These are phyloP conservation scores for Filosporella fistucella DNA, from an alignment of 495 filamentous ascomycete species.

Conservation along the genomic window DNA sequence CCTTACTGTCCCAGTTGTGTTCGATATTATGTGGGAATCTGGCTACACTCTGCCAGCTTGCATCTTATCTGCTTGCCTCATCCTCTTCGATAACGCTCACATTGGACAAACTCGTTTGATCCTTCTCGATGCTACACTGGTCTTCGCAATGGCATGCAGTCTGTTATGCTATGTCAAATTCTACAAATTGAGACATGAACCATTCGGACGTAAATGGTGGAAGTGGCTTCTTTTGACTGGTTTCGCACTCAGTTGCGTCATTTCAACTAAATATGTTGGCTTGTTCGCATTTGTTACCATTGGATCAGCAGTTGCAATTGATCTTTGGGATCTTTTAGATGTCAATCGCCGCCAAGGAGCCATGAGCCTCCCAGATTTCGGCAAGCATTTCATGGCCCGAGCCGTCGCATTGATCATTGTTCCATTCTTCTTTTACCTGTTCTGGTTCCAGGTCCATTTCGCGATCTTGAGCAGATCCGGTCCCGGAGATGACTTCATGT, in stretches of 20 bases:
- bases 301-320: conserved; percentile 86
- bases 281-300: conserved; percentile 97
- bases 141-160: conserved; percentile 93
- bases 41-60: conserved; percentile 94
- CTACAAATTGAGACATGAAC: conserved; percentile 88
- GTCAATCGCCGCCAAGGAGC: conserved; percentile 75
- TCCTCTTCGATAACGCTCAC: conserved; percentile 97
- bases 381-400: conserved; percentile 86
- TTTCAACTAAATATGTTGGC: conserved; percentile 97
- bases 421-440: conserved; percentile 96
- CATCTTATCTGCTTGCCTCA: conserved; percentile 75
- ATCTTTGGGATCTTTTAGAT: conserved; percentile 92
- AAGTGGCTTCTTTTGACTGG: conserved; percentile 97
- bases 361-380: conserved; percentile 71
- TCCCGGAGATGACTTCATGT: conserved; percentile 98
- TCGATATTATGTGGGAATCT: conserved; percentile 99
- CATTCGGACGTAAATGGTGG: conserved; percentile 97
- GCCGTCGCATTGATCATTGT: conserved; percentile 77
- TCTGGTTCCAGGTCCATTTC: conserved; percentile 99
- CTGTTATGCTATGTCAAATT: conserved; percentile 93
- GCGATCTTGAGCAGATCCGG: conserved; percentile 82
- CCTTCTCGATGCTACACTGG: conserved; percentile 88
- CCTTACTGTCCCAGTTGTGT: conserved; percentile 89
- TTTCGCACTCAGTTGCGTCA: conserved; percentile 91
- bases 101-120: conserved; percentile 96